Evolutionary conservation across 345 rosid species (phyloP), one percentile per base, ranked within the genome.

Genomic region (Erucastrum elatum): DNA sequence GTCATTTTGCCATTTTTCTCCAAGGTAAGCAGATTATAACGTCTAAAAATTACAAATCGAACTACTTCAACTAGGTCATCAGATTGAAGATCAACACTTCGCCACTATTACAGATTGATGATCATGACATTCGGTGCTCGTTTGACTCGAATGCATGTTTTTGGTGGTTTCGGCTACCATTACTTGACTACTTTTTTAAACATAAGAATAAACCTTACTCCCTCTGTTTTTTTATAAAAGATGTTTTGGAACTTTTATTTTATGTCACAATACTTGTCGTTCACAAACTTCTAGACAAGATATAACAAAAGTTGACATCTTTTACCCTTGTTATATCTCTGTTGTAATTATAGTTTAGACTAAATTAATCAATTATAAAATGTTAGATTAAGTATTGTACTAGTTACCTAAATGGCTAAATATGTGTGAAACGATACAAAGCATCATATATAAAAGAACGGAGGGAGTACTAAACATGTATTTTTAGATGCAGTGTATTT

Each of bases 401-500:
- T 9, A 39, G 46, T 39, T 10, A 39, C 46, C n/a, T n/a, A n/a
- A n/a, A n/a, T n/a, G n/a, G n/a, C 46, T 39, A 39, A 39, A 39
- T 39, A 9, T 39, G 46, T 39, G 46, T 39, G 46, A 39, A 39
- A 39, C 2, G 0, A 39, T 21, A 21, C 21, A 21, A 21, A 39
- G 12, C 12, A 12, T 39, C 46, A 39, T 39, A 9, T 39, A 39
- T 39, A 39, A 39, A 39, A 1, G 12, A 39, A 39, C 13, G 12
- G 21, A 21, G 21, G 21, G 21, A 21, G 0, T 21, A 21, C 21
- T 21, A 53, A 15, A 51, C 8, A 17, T 13, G 49, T 53, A 66
- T 75, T 56, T 66, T 67, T 75, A 67, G 79, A 67, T 75, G 68
- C 83, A 75, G 21, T 70, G 80, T 39, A 80, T 70, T 75, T 75